Base-by-base conservation (phyloP, 768 basidiomycete species). In the Lactifluus echinatus region DNA sequence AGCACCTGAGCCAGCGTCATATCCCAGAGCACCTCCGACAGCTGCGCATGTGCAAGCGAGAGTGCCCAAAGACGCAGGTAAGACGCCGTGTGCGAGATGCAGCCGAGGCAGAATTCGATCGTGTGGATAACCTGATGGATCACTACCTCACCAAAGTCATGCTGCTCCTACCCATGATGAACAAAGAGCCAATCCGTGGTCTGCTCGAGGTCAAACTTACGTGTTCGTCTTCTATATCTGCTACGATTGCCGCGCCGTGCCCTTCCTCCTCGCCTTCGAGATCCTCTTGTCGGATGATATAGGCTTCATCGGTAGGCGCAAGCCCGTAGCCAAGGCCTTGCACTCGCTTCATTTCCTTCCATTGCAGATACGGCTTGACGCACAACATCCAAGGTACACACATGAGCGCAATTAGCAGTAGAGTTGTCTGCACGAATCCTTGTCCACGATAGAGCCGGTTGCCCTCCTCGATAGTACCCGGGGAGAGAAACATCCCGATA, bases 51-150 rank as follows among this genome's bases (percentile, higher is more conserved):
- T 11, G 96, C 96, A 50, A 99, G 80, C 24, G 96, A 99, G 7
- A 99, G 80, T 19, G 96, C 96, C 95, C 95, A 98, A 37, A 99
- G 77, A 68, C 95, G 88, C 47, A 93, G 81, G 71, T 90, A 91
- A 15, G 89, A 92, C 12, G 91, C 91, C 1, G 95, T 98, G 71
- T 97, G 95, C 62, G 95, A 98, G 66, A 97, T 97, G 71, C 95
- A 97, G 7, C 95, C 96, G 33, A 99, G 83, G 69, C 96, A 99
- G 73, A 98, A 99, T 74, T 99, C 96, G 72, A 99, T 97, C 24
- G 93, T 95, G 72, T 98, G 96, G 67, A 99, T 99, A 60, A 96
- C 77, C 71, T 99, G 96, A 72, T 99, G 95, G 58, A 98, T 89
- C 23, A 96, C 82, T 57, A 96, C 82, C 71, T 99, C 96, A 67